Percentiles rank a stretch among this genome's conserved stretches.
Evolutionary conservation across 805 yeast genomes (phyloP).

Genomic region (Candida silvatica): DNA sequence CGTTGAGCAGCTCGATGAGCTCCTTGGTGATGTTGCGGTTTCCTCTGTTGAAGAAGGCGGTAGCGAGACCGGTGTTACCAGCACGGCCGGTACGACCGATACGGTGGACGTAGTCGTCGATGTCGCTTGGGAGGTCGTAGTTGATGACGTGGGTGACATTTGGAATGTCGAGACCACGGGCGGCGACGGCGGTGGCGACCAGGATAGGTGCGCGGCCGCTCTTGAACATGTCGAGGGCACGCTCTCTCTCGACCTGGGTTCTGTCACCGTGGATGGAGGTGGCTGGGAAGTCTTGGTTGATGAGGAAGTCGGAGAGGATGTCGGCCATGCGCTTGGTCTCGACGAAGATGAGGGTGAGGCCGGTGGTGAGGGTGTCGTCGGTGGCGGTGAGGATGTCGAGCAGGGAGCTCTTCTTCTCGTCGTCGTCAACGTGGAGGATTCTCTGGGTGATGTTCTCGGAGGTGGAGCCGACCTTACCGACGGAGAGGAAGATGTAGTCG

Average conservation of each 20-base stretch:
- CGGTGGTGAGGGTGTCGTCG: slow-evolving; percentile 46
- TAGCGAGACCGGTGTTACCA: slow-evolving; percentile 97
- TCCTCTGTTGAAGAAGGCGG: slow-evolving; percentile 96
- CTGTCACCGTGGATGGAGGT: slow-evolving; percentile 99
- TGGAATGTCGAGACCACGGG: slow-evolving; percentile 99
- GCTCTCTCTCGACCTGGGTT: slow-evolving; percentile 95
- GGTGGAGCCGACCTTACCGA: slow-evolving; percentile 99
- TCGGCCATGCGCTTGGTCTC: slow-evolving; percentile 99
- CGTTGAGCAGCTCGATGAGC: slow-evolving; percentile 75
- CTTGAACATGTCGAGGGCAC: slow-evolving; percentile 92
- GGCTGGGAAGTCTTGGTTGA: slow-evolving; percentile 86
- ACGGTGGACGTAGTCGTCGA: slow-evolving; percentile 98
- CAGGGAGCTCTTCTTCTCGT: slow-evolving; percentile 84
- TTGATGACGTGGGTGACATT: slow-evolving; percentile 96
- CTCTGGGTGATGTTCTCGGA: slow-evolving; percentile 97
- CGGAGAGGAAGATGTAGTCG: slow-evolving; percentile 91
- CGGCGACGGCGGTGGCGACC: slow-evolving; percentile 99
- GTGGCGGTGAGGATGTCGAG: slow-evolving; percentile 77
- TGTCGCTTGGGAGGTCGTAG: slow-evolving; percentile 93
- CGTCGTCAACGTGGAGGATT: slow-evolving; percentile 84
- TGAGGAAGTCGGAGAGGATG: slow-evolving; percentile 83
- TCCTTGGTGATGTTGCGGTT: slow-evolving; percentile 86
- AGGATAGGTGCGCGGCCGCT: slow-evolving; percentile 85
- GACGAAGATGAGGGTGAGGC: slow-evolving; percentile 89
- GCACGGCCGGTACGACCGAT: slow-evolving; percentile 99